Evolutionary conservation across 78 protist genomes (phyloP), one percentile per base, ranked within the genome.

Genomic region (Neovahlkampfia damariscottae): DNA sequence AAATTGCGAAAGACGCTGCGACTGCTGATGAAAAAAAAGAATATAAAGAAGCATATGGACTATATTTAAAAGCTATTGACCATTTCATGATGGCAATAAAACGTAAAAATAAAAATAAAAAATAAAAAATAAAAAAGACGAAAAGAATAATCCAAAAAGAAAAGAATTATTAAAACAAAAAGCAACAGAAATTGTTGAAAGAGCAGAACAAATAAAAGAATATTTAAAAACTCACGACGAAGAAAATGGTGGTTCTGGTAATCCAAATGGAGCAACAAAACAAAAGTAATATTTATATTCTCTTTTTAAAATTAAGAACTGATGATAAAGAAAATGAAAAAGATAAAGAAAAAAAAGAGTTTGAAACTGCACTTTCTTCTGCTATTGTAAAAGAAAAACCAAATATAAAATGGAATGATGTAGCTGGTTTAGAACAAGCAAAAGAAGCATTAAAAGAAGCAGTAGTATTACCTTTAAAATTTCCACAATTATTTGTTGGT

Each of bases 351-450:
- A 67, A 72, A 1, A 66, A 5, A 2, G 30, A 59, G 2, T 38
- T 82, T 39, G 0, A n/a, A n/a, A 72, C 29, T 30, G 74, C 41
- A 0, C 37, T 87, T 8, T 71, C 36, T 40, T 70, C 71, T 3
- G 86, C 94, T 37, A 83, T 97, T 40, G 66, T 97, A 8, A 36
- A 36, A 36, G 96, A 93, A 41, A 97, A 94, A 77, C 98, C 99
- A n/a, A 93, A 94, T 77, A 95, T 95, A n/a, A 41, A 77, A 38
- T 93, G 97, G 99, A 79, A 70, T 34, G 97, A 94, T 68, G 91
- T 97, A 0, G 99, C 99, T 0, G 99, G 99, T 27, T 85, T 97
- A 8, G 91, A 87, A 37, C 79, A 40, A 28, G 99, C 98, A 75
- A 97, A 97, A 82, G 95, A 92, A 66, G 89, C 95, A 7, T 85